Base-by-base conservation (phyloP, 768 basidiomycete species). In the Galerina sulciceps region DNA sequence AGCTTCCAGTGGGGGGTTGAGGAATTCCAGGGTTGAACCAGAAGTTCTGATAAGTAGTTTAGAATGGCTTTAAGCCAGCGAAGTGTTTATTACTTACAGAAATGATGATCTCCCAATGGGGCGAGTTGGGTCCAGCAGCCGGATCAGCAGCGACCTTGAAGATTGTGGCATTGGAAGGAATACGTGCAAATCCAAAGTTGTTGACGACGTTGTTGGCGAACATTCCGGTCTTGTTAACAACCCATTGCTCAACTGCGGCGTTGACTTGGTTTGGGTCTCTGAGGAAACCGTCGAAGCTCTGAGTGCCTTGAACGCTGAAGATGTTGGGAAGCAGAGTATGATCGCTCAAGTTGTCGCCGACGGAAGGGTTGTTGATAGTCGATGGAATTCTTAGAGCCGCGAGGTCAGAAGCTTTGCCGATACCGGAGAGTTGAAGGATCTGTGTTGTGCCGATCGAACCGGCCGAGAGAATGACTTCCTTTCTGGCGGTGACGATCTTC, bases 151-250 rank as follows among this genome's bases (percentile, higher is more conserved):
- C 46, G 6, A 34, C 58, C 4, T 56, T 42, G 47, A 67, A 68
- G 22, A 59, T 60, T 3, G 61, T 43, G 6, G 64, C 62, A 69
- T 31, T 70, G 73, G 35, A 74, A 68, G 78, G 73, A 69, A 58
- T 59, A 69, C 79, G 26, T 6, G 46, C 43, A 60, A 60, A 66
- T 10, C 63, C 65, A 46, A 48, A 3, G 62, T 76, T 41, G 75
- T 81, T 46, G 54, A 56, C 40, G 53, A 74, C 34, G 71, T 73
- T 35, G 65, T 81, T 58, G 66, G 70, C 56, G 67, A 77, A 46
- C 69, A 79, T 62, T 8, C 26, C 26, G 8, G 26, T 31, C 26
- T 31, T 31, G 26, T 31, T 31, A 5, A 8, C 26, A 31, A 31
- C 26, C 26, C 26, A 31, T 31, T 31, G 26, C 26, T 31, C 26